These are phyloP conservation scores for Starmerella bacillaris DNA, from an alignment of 805 yeast species.

Conservation along the genomic window DNA sequence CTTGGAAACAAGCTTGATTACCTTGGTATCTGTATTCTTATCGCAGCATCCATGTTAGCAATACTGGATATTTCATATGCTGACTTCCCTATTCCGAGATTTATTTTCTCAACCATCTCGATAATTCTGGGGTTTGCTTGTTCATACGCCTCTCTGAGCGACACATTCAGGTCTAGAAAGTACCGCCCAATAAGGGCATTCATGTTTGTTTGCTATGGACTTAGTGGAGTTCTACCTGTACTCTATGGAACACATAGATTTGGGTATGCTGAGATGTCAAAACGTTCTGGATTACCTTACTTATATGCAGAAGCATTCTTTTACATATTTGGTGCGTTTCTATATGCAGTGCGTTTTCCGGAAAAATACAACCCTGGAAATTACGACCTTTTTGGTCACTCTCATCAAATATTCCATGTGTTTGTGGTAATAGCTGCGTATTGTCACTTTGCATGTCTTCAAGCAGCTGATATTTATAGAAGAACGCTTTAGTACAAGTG, in stretches of 20 bases:
- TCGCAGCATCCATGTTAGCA: slow-evolving; percentile 44
- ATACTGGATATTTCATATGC: slow-evolving; percentile 31
- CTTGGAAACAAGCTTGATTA: slow-evolving; percentile 58
- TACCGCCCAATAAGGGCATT: slow-evolving; percentile 65
- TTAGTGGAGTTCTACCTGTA: slow-evolving; percentile 59
- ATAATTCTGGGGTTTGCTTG: slow-evolving; percentile 42
- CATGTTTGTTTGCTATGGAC: slow-evolving; percentile 65
- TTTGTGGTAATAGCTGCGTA: slow-evolving; percentile 59
- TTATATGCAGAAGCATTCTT: slow-evolving; percentile 51
- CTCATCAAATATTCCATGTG: slow-evolving; percentile 72
- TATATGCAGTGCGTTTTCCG: slow-evolving; percentile 66
- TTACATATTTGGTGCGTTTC: slow-evolving; percentile 60
- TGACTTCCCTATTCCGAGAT: slow-evolving; percentile 23
- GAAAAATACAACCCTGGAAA: slow-evolving; percentile 47
- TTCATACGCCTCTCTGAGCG: slow-evolving; percentile 42
- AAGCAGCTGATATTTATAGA: no score
- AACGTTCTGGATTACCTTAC: slow-evolving; percentile 42
- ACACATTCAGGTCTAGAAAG: slow-evolving; percentile 45
- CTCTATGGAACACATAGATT: slow-evolving; percentile 31
- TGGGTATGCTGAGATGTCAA: slow-evolving; percentile 34
- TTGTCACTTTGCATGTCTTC: slow-evolving; percentile 37
- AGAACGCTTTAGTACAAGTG: no score
- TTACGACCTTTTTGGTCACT: slow-evolving; percentile 57
- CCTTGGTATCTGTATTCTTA: slow-evolving; percentile 52
- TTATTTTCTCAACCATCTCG: slow-evolving; percentile 28